Evolutionary conservation across 192 early-diverging fungal genomes (phyloP).

Genomic region (Podochytrium sp.): DNA sequence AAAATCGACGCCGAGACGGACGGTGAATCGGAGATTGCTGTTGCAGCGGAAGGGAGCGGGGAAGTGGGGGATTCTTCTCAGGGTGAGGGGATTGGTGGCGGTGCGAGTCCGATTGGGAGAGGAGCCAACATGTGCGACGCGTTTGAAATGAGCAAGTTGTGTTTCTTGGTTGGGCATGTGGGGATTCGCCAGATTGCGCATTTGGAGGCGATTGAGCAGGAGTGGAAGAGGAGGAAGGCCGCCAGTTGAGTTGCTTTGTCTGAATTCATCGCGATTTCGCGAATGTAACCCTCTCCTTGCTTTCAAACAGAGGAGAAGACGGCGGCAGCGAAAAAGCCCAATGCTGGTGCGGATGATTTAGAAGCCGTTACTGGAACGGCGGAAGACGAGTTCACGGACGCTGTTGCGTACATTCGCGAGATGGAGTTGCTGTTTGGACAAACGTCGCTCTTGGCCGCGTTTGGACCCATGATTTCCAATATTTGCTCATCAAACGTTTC

Average conservation of each 20-base stretch:
- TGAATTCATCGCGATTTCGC: slow-evolving; percentile 13
- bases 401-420: slow-evolving; percentile 84
- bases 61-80: slow-evolving; percentile 36
- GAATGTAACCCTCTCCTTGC: not conserved
- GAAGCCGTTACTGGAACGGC: slow-evolving; percentile 90
- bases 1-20: slow-evolving; percentile 29
- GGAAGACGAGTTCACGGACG: slow-evolving; percentile 96
- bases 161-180: slow-evolving; percentile 94
- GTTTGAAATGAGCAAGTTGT: slow-evolving; percentile 81
- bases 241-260: slow-evolving; percentile 20
- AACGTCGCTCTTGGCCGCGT: slow-evolving; percentile 75
- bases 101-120: not conserved
- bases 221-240: slow-evolving; percentile 85
- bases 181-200: slow-evolving; percentile 97
- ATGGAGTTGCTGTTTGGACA: slow-evolving; percentile 85
- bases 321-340: slow-evolving; percentile 5
- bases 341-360: slow-evolving; percentile 70
- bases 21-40: not conserved
- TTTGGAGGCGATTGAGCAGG: slow-evolving; percentile 90
- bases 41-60: slow-evolving; percentile 1
- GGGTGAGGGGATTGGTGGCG: too few species aligned
- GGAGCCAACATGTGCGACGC: slow-evolving; percentile 39
- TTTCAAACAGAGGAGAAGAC: not conserved
- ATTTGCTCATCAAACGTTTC: slow-evolving; percentile 82
- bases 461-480: slow-evolving; percentile 80